Evolutionary conservation across 2,329 filamentous ascomycete genomes (phyloP).

Genomic region (Lachnellula arida): DNA sequence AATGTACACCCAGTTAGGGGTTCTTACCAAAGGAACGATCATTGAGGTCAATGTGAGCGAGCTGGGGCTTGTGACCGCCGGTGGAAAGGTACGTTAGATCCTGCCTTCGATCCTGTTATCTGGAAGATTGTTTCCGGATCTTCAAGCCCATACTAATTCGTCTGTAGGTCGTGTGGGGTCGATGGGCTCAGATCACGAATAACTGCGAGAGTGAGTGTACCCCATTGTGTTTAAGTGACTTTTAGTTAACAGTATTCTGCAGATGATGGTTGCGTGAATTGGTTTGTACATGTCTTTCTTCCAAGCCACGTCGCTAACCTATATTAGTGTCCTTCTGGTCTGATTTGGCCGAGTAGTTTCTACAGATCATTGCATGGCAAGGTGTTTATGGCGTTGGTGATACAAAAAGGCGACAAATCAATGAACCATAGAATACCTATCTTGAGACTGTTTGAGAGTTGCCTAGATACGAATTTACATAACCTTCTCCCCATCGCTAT

Average conservation of each 20-base stretch:
- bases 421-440: background rate
- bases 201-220: slow-evolving; percentile 54
- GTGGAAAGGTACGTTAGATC: slow-evolving; percentile 56
- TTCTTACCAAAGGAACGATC: slow-evolving; percentile 78
- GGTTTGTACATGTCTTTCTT: slow-evolving; percentile 19
- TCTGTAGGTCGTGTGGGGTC: slow-evolving; percentile 71
- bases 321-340: slow-evolving; percentile 21
- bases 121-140: too few relatives aligned
- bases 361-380: slow-evolving; percentile 13
- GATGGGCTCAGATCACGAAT: slow-evolving; percentile 68
- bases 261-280: slow-evolving; percentile 59
- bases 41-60: slow-evolving; percentile 94
- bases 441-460: background rate
- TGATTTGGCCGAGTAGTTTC: slow-evolving; percentile 8
- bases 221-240: too few relatives aligned
- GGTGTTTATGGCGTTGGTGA: slow-evolving; percentile 14
- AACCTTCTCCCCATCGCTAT: too few relatives aligned
- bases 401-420: background rate
- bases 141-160: too few relatives aligned
- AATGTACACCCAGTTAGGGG: slow-evolving; percentile 79
- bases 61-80: slow-evolving; percentile 82
- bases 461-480: background rate
- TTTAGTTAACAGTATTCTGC: too few relatives aligned
- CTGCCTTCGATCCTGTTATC: too few relatives aligned
- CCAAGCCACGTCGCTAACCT: slow-evolving; percentile 1